Evolutionary conservation across 306 rosid genomes (phyloP).

Genomic region (Abrus pulchellus): DNA sequence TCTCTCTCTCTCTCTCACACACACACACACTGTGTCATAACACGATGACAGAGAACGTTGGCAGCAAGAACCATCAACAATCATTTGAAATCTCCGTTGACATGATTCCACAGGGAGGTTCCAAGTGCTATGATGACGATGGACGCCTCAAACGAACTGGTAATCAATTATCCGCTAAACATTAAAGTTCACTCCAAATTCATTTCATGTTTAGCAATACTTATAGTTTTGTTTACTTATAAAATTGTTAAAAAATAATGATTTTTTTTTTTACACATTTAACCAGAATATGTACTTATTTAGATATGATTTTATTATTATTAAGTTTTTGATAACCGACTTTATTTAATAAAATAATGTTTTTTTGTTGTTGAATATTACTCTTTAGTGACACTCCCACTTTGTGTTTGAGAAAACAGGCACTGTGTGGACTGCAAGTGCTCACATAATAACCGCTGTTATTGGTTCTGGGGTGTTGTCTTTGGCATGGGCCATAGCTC

Average conservation of each 20-base stretch:
- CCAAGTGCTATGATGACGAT: slow-evolving; percentile 53
- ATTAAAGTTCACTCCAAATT: too few relatives aligned
- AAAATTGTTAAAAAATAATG: too few relatives aligned
- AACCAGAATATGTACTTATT: too few relatives aligned
- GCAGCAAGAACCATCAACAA: neutral
- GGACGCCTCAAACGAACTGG: slow-evolving; percentile 57
- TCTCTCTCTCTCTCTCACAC: neutral
- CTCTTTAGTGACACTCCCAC: neutral
- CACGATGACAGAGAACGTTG: slow-evolving; percentile 41
- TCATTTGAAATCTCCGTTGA: slow-evolving; percentile 47
- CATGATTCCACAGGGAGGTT: slow-evolving; percentile 10
- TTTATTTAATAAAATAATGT: too few relatives aligned
- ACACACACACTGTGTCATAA: neutral
- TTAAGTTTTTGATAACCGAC: too few relatives aligned
- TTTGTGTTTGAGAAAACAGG: slow-evolving; percentile 40
- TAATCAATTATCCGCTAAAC: slow-evolving; percentile 1
- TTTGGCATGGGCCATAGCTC: slow-evolving; percentile 63
- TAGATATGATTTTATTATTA: too few relatives aligned
- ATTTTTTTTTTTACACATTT: too few relatives aligned
- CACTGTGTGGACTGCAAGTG: slow-evolving; percentile 52
- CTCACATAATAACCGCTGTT: slow-evolving; percentile 61
- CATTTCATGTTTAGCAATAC: too few relatives aligned
- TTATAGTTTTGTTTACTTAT: too few relatives aligned
- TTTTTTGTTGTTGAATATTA: too few relatives aligned
- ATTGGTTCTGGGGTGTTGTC: slow-evolving; percentile 63